Evolutionary conservation across 371 early-diverging fungal species (phyloP).

Genomic region (Rhizomucor miehei): DNA sequence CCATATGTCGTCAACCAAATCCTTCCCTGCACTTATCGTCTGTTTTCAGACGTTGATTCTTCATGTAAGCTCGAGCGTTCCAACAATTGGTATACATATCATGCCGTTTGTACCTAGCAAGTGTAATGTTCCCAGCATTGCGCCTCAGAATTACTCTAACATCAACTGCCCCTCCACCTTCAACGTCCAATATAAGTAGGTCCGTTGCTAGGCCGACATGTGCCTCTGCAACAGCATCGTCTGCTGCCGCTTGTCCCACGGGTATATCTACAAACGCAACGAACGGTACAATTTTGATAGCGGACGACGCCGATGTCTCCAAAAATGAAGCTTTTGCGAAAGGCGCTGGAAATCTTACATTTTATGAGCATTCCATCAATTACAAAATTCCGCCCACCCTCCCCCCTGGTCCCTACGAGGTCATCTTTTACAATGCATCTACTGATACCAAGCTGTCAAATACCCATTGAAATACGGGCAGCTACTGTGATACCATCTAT

Average conservation of each 20-base stretch:
- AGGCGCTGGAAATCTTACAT: constrained; percentile 28
- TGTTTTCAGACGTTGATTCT: constrained; percentile 40
- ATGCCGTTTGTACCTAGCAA: background rate
- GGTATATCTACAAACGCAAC: background rate
- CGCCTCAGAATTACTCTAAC: constrained; percentile 30
- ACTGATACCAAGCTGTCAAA: constrained; percentile 28
- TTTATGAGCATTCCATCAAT: constrained; percentile 42
- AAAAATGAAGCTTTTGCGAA: constrained; percentile 27
- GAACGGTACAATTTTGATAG: constrained; percentile 18
- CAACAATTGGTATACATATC: background rate
- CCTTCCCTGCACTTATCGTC: constrained; percentile 47
- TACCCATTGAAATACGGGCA: constrained; percentile 42
- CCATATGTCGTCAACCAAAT: constrained; percentile 47
- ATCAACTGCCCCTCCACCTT: constrained; percentile 4
- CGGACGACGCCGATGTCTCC: constrained; percentile 30
- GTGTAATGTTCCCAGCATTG: constrained; percentile 19
- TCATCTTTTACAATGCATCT: constrained; percentile 31
- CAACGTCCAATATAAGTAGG: background rate
- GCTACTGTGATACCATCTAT: constrained; percentile 14
- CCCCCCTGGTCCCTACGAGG: constrained; percentile 38
- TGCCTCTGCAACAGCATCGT: background rate
- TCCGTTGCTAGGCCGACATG: background rate
- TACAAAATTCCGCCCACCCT: constrained; percentile 39
- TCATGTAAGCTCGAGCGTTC: constrained; percentile 28
- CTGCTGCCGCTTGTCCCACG: background rate